Evolutionary conservation across 306 rosid genomes (phyloP), one percentile per base, ranked within the genome.

Genomic region (Medicago lupulina): DNA sequence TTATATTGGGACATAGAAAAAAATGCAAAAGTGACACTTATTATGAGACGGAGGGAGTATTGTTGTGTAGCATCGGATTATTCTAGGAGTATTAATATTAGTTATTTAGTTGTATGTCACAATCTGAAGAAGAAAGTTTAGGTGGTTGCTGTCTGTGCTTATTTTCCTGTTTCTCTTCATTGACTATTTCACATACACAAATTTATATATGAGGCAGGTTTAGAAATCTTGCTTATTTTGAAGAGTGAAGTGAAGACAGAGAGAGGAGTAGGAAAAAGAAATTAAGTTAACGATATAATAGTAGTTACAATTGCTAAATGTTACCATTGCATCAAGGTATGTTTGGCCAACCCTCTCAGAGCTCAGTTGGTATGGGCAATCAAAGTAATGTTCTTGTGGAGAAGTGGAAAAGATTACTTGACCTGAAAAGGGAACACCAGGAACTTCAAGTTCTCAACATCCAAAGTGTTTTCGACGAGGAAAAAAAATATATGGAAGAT

Each of bases 311-410:
- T 10, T 39, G 51, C 49, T 21, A 75, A 71, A 71, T 51, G 51
- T 71, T 89, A 94, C 97, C 92, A 18, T 73, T 25, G 97, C 99
- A 76, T 92, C 97, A 39, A 87, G 96, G 83, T 86, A 95, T 39
- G 97, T 95, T 82, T 95, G 99, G 79, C 97, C 91, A 62, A 81
- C 84, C n/a, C 67, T 72, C 86, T 85, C 87, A 67, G 97, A 95
- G 87, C 97, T 88, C 71, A 90, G 85, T 84, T 95, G 99, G 81
- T 78, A 95, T 41, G 97, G 99, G 77, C 97, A 95, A 49, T 95
- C 92, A 76, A 95, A 95, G 71, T 86, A 95, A 80, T 92, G 99
- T 81, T 95, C 99, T 82, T 92, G 99, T 9, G 97, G 97, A 76
- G 85, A 81, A 41, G 97, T 89, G 71, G 97, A 86, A 86, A 85